These are phyloP conservation scores for Linaria vulgaris DNA, from an alignment of 257 asterid genomes.

Conservation along the genomic window DNA sequence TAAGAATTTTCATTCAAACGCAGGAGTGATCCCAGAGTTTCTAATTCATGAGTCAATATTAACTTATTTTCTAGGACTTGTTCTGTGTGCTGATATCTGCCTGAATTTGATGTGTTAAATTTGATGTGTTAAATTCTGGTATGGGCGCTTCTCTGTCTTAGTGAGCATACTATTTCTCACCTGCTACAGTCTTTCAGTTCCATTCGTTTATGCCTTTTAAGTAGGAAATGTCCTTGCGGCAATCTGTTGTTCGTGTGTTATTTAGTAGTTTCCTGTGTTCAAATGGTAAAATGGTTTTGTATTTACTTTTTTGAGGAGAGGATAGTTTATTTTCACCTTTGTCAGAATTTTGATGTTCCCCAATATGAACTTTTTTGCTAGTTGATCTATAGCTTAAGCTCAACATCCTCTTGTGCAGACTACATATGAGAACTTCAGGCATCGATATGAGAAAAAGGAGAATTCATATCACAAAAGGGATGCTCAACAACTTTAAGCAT, in stretches of 20 bases:
- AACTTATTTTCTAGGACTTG: no score
- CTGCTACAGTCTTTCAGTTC: no score
- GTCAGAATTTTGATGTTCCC: neutral
- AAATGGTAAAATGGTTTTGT: neutral
- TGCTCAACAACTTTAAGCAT: constrained; percentile 52
- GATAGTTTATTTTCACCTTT: neutral
- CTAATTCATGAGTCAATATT: no score
- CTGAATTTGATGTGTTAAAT: no score
- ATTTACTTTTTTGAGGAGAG: neutral
- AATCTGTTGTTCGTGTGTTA: no score
- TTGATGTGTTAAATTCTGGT: no score
- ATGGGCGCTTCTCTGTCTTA: neutral
- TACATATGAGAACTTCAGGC: constrained; percentile 91
- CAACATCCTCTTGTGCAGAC: constrained; percentile 54
- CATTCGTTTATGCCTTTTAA: no score
- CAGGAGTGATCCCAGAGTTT: no score
- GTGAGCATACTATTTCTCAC: neutral
- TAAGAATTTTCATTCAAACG: no score
- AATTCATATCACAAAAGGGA: constrained; percentile 89
- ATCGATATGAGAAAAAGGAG: constrained; percentile 67
- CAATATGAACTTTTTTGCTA: neutral
- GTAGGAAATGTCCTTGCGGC: no score
- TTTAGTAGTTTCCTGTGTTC: neutral
- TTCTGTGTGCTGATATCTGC: no score
- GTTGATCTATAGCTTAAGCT: constrained; percentile 6